Conservation (phyloP, 2,329 filamentous ascomycete genomes). For the Sclerotinia minor region DNA sequence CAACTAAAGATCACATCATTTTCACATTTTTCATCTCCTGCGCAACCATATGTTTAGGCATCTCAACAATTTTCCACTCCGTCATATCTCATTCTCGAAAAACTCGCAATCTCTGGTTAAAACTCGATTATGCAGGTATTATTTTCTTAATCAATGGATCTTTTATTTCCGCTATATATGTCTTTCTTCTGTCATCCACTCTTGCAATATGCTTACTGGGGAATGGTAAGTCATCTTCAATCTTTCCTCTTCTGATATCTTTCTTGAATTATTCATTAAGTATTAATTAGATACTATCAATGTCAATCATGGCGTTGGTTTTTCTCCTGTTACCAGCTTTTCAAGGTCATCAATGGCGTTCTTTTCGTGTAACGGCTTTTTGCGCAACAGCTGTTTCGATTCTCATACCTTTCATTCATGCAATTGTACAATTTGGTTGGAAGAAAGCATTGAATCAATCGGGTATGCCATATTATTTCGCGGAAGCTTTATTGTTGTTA, state of each 20-base stretch:
- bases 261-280: neutral
- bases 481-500: constrained; percentile 27
- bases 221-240: constrained; percentile 40
- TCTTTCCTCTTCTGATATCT: neutral
- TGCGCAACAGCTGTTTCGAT: constrained; percentile 32
- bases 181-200: constrained; percentile 45
- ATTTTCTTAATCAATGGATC: constrained; percentile 44
- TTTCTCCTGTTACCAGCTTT: constrained; percentile 36
- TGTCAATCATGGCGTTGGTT: constrained; percentile 42
- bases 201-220: constrained; percentile 42
- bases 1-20: constrained; percentile 43
- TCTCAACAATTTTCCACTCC: constrained; percentile 46
- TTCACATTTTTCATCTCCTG: constrained; percentile 46
- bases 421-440: constrained; percentile 28
- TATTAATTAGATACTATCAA: constrained; percentile 43
- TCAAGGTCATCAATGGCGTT: constrained; percentile 33
- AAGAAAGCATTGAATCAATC: constrained; percentile 26
- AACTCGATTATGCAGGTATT: constrained; percentile 46
- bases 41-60: constrained; percentile 43
- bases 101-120: constrained; percentile 43
- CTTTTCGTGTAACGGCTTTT: constrained; percentile 31
- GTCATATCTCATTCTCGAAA: constrained; percentile 45
- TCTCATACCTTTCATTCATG: constrained; percentile 33
- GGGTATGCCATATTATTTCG: constrained; percentile 32
- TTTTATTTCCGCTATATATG: constrained; percentile 46